Conservation (phyloP, 371 early-diverging fungal genomes). For the Mortierella sp. region DNA sequence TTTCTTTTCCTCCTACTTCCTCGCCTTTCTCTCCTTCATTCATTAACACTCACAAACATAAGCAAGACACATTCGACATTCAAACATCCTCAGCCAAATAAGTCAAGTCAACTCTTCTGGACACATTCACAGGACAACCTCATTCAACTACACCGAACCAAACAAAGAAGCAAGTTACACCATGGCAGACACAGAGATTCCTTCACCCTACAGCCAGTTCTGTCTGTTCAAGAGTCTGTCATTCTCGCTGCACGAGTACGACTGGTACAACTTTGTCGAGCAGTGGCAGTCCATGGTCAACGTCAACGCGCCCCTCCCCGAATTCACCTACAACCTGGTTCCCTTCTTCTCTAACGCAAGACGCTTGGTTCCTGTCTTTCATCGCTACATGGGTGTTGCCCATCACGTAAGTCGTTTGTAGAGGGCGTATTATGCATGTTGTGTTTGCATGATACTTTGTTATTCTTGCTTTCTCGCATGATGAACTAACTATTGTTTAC, state of each 20-base stretch:
- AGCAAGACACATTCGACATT: background rate
- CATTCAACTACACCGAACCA: background rate
- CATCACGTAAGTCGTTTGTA: conserved; percentile 14
- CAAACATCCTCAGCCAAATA: background rate
- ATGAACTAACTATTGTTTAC: background rate
- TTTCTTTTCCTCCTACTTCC: too few species aligned
- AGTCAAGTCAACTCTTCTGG: background rate
- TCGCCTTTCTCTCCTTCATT: background rate
- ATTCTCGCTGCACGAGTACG: conserved; percentile 41
- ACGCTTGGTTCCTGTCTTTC: conserved; percentile 38
- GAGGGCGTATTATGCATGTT: background rate
- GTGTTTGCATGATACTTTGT: background rate
- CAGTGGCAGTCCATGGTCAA: conserved; percentile 51
- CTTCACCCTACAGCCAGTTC: conserved; percentile 37
- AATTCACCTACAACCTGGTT: conserved; percentile 37
- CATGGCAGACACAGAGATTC: conserved; percentile 23
- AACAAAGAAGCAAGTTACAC: background rate
- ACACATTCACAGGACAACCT: background rate
- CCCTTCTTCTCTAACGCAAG: conserved; percentile 43
- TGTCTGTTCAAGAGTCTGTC: conserved; percentile 44
- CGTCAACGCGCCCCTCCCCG: conserved; percentile 47
- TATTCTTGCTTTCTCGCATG: background rate
- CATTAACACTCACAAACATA: background rate
- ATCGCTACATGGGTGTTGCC: conserved; percentile 33
- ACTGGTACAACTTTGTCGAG: conserved; percentile 56